Conservation (phyloP, 768 basidiomycete genomes). For the Panus rudis region DNA sequence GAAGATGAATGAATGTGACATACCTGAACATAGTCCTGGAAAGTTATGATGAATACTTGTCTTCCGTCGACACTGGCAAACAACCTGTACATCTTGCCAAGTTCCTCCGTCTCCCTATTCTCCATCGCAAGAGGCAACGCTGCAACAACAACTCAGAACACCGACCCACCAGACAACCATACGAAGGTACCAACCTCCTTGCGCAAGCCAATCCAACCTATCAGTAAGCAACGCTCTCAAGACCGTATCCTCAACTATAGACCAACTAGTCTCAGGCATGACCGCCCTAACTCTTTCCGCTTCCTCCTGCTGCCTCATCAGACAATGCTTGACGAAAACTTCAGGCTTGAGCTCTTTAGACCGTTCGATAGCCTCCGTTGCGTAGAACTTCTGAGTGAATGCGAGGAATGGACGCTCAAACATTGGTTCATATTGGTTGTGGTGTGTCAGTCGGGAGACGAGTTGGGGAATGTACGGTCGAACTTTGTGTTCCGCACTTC, state of each 20-base stretch:
- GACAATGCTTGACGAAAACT: constrained; percentile 46
- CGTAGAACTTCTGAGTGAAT: constrained; percentile 46
- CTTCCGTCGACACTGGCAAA: constrained; percentile 53
- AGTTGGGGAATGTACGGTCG: constrained; percentile 41
- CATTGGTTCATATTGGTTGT: constrained; percentile 45
- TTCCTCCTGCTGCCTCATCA: constrained; percentile 48
- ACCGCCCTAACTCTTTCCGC: constrained; percentile 43
- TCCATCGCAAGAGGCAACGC: constrained; percentile 51
- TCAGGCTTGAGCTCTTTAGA: constrained; percentile 36
- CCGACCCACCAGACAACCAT: background rate
- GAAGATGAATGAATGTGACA: background rate
- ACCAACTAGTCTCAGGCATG: constrained; percentile 44
- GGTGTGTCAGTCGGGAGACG: constrained; percentile 48
- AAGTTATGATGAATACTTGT: constrained; percentile 49
- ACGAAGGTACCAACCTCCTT: constrained; percentile 25
- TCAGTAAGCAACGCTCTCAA: constrained; percentile 44
- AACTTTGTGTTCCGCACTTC: constrained; percentile 31
- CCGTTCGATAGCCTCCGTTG: constrained; percentile 38
- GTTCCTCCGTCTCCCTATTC: constrained; percentile 32
- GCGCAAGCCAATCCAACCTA: constrained; percentile 37
- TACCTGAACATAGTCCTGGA: constrained; percentile 58
- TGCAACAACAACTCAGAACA: too few relatives aligned
- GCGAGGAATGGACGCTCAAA: constrained; percentile 54
- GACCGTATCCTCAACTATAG: constrained; percentile 42
- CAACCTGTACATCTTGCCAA: constrained; percentile 51